Evolutionary conservation across 768 basidiomycete genomes (phyloP), one percentile per base, ranked within the genome.

Genomic region (Tulasnella sp.): DNA sequence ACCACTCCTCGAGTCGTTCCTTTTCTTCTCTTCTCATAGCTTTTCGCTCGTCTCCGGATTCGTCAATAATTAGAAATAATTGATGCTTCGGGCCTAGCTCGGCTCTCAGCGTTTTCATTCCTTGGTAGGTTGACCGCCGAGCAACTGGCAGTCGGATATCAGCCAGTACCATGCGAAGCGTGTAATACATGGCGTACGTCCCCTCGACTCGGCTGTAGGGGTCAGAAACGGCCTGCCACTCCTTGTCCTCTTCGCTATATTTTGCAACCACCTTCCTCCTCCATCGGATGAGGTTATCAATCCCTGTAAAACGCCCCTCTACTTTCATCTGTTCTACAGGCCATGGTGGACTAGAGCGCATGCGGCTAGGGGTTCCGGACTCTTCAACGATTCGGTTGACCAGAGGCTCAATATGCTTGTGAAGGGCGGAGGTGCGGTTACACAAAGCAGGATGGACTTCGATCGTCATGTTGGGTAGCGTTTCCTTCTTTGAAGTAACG

Each of bases 401-500:
- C 7, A 79, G 37, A 22, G 64, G 39, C 54, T 74, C 74, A 36
- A 67, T 79, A 22, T 54, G 39, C 15, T 70, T 71, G 25, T 77
- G 71, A 40, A 74, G 36, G 37, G 69, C 42, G 19, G 36, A 79
- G 58, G 76, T 29, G 40, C 42, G 17, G n/a, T 49, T 37, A 17
- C 67, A 74, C 5, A 79, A 70, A 22, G 58, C 52, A 8, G 76
- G 67, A 22, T 67, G 68, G 67, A 77, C 29, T 77, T 79, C 78
- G 72, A 79, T 49, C 29, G 75, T 74, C 54, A 78, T 75, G 69
- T 77, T 39, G 25, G 64, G 75, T 14, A 79, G 68, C 14, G 78
- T 77, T 42, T 72, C 54, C 37, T 75, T 78, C 71, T 78, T 76
- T 71, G 75, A 49, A 67, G 52, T 71, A n/a, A 79, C 79, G 54